Percentiles rank a stretch among this genome's conserved stretches.
phyloP scores from a whole-genome alignment of 352 stramenopile genomes.

The Thalassiosira allenii region DNA sequence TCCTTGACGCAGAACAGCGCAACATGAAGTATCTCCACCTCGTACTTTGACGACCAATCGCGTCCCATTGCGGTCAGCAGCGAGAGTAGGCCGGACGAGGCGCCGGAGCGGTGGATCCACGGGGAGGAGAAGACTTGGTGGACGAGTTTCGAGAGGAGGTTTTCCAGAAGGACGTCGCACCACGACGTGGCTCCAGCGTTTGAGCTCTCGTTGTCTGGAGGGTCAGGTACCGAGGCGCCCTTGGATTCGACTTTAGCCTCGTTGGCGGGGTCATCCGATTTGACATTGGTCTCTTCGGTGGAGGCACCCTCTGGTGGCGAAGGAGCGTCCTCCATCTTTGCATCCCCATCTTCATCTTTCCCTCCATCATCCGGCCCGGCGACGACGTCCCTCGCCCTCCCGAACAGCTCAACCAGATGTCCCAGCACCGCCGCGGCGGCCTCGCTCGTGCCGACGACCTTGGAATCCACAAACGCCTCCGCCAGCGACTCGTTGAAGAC shows the following conservation, averaged over 20 bases:
- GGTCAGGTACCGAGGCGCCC: too few relatives aligned
- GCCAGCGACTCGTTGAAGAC: conserved; percentile 71
- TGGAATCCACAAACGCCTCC: conserved; percentile 58
- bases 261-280: too few relatives aligned
- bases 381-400: conserved; percentile 22
- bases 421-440: conserved; percentile 60
- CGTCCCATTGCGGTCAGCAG: conserved; percentile 68
- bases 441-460: conserved; percentile 1
- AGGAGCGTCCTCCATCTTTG: too few relatives aligned
- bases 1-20: conserved; percentile 83
- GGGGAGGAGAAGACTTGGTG: conserved; percentile 51
- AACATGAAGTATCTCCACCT: conserved; percentile 79
- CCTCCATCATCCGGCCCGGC: background rate
- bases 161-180: conserved; percentile 77
- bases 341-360: conserved; percentile 8
- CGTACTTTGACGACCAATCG: conserved; percentile 67
- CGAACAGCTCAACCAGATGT: conserved; percentile 57
- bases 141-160: conserved; percentile 71
- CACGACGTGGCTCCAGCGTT: background rate
- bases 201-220: background rate
- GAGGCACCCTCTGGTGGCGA: too few relatives aligned
- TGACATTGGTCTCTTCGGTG: too few relatives aligned
- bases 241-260: too few relatives aligned
- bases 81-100: conserved; percentile 57
- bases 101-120: conserved; percentile 67